Base-by-base conservation (phyloP, 2,329 filamentous ascomycete species). In the Cladobotryum protrusum region DNA sequence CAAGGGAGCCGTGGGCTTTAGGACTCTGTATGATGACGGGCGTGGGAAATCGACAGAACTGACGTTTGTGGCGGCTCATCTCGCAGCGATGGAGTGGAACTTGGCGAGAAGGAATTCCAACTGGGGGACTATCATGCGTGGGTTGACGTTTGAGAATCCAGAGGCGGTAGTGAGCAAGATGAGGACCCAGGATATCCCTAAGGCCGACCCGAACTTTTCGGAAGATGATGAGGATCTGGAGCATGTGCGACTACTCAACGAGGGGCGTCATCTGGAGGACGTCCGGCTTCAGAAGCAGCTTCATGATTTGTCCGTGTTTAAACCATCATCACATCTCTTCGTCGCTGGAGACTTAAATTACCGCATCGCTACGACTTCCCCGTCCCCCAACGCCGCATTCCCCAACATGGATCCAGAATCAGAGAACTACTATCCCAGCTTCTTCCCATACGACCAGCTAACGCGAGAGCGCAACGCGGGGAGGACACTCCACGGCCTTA, bases 311-410 rank as follows among this genome's bases (percentile, higher is more conserved):
- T 82, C 82, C 33, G 81, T 97, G 49, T 96, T 91, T 72, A 81
- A 79, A 45, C 82, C 88, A 1, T 78, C 77, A 3, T 83, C 83
- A 3, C 83, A 95, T 64, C 74, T 96, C 1, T 95, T 97, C 65
- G 75, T 97, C 43, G 86, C 85, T 0, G 93, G 93, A 19, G 93
- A 99, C 66, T 78, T 99, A 53, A 99, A 99, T 73, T 99, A 99
- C 69, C 86, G 93, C 57, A 95, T 92, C 15, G 82, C 84, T 7
- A 78, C 83, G 54, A 77, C 75, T 1, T 72, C 77, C 0, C 90
- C 91, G 1, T 71, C 74, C 0, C 72, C 78, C 1, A 69, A 74
- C 2, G 83, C 87, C 45, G 73, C 60, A 45, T 89, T 78, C 79
- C 93, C 59, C 67, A 85, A 65, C 72, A 76, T 62, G 60, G 77